Conservation (phyloP, 352 stramenopile genomes). For the Blastocystis sp. region DNA sequence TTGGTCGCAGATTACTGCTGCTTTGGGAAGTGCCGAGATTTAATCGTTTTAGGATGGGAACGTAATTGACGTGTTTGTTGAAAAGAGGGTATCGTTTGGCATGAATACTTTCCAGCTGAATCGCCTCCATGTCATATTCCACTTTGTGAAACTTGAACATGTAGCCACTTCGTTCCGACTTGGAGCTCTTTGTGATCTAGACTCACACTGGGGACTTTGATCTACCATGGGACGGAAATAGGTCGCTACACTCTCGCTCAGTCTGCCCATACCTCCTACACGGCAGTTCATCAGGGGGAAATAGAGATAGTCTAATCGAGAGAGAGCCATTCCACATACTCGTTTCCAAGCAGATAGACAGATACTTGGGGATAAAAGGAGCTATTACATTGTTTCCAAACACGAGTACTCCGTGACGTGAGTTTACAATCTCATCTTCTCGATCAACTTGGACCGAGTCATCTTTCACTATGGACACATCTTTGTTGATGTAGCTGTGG, state of each 20-base stretch:
- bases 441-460: neutral
- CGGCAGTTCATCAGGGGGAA: slow-evolving; percentile 12
- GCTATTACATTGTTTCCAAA: neutral
- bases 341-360: slow-evolving; percentile 6
- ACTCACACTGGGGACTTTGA: neutral
- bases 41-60: slow-evolving; percentile 59
- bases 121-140: slow-evolving; percentile 14
- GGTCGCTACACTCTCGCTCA: neutral
- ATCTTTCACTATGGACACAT: neutral
- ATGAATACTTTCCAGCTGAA: neutral
- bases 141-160: neutral
- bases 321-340: neutral
- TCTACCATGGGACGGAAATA: slow-evolving; percentile 7
- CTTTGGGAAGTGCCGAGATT: slow-evolving; percentile 41
- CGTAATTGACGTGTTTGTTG: slow-evolving; percentile 10
- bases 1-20: slow-evolving; percentile 48
- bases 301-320: neutral
- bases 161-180: slow-evolving; percentile 24
- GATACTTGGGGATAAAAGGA: slow-evolving; percentile 29
- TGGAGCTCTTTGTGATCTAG: neutral
- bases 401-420: neutral
- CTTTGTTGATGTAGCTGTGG: slow-evolving; percentile 9
- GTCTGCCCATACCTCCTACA: neutral
- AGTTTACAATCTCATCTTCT: neutral
- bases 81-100: neutral